These are phyloP conservation scores for Apiotrichum sp. DNA, from an alignment of 1,284 basidiomycete genomes.

Conservation along the genomic window DNA sequence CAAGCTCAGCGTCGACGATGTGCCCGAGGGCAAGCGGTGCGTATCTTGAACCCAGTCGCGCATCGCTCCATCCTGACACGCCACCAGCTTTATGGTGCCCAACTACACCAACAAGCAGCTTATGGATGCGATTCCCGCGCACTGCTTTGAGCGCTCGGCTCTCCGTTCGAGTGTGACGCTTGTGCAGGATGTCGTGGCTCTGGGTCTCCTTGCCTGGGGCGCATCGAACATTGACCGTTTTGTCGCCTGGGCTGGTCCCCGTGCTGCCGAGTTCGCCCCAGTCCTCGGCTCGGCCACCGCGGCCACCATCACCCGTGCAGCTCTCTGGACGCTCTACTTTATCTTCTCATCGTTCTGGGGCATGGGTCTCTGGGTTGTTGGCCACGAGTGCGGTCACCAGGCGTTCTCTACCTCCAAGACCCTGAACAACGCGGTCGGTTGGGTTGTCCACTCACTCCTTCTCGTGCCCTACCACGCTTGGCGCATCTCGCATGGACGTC, in stretches of 20 bases:
- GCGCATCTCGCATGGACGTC: constrained; percentile 93
- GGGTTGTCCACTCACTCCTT: constrained; percentile 85
- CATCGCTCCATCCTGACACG: too few species aligned
- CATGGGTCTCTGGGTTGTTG: constrained; percentile 92
- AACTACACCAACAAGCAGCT: constrained; percentile 52
- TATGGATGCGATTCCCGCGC: constrained; percentile 79
- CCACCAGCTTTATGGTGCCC: constrained; percentile 38
- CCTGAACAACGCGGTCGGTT: constrained; percentile 90
- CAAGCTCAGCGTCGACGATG: constrained; percentile 1
- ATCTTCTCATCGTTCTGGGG: constrained; percentile 76
- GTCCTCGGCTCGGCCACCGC: constrained; percentile 46
- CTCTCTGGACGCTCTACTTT: constrained; percentile 75
- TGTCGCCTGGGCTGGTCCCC: constrained; percentile 17
- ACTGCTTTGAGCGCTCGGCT: constrained; percentile 89
- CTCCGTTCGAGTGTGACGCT: constrained; percentile 75
- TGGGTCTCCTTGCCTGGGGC: constrained; percentile 63
- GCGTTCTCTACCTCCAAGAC: constrained; percentile 88
- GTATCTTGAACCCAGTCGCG: too few species aligned
- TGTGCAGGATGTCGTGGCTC: constrained; percentile 66
- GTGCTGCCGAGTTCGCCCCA: constrained; percentile 1
- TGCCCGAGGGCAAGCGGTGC: constrained; percentile 10
- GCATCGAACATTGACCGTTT: constrained; percentile 62
- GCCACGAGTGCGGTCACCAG: constrained; percentile 82
- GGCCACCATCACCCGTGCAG: constrained; percentile 59
- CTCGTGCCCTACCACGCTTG: constrained; percentile 97